Percentiles rank a stretch among this genome's conserved stretches.
Conservation (phyloP, 2,329 filamentous ascomycete species). For the Ceratocystis papillata region DNA sequence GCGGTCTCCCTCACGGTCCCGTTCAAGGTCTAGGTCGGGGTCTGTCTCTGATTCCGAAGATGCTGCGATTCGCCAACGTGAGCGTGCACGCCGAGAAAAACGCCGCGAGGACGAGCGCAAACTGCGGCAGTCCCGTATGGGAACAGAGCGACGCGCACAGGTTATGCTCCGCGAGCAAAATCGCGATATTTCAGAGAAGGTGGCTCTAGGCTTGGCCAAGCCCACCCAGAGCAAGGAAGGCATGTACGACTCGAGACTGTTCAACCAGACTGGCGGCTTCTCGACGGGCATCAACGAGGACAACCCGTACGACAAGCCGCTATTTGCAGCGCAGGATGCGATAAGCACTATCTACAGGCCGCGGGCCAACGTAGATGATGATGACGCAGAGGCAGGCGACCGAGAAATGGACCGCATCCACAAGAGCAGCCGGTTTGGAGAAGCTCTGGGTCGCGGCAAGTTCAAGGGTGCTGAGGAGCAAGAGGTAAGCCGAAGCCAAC, state of each 20-base stretch:
- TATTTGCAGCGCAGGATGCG: slow-evolving; percentile 91
- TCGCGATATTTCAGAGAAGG: slow-evolving; percentile 93
- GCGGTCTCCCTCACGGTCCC: slow-evolving; percentile 31
- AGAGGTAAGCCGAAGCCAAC: slow-evolving; percentile 49
- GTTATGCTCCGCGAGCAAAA: slow-evolving; percentile 92
- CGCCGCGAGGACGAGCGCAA: slow-evolving; percentile 78
- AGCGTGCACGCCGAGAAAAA: slow-evolving; percentile 65
- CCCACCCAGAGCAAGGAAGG: slow-evolving; percentile 83
- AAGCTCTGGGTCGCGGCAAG: slow-evolving; percentile 77
- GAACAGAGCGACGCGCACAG: slow-evolving; percentile 79
- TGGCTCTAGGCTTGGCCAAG: slow-evolving; percentile 87
- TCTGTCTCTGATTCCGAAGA: slow-evolving; percentile 47
- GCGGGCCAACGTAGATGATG: slow-evolving; percentile 60
- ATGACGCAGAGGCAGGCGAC: slow-evolving; percentile 67
- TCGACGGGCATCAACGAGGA: slow-evolving; percentile 93
- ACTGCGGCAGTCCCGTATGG: slow-evolving; percentile 88
- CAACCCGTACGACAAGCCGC: slow-evolving; percentile 90
- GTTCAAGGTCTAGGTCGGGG: slow-evolving; percentile 30
- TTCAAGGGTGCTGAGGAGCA: slow-evolving; percentile 80
- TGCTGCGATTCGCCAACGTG: slow-evolving; percentile 61
- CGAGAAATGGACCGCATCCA: slow-evolving; percentile 80
- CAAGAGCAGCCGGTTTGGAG: slow-evolving; percentile 70
- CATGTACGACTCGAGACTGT: slow-evolving; percentile 94
- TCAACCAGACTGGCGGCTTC: slow-evolving; percentile 89
- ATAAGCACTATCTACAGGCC: slow-evolving; percentile 91